A percentile compares a stretch with the other conserved stretches of the same genome.
Conservation (phyloP, 768 basidiomycete genomes). For the Gloeopeniophorella convolvens region DNA sequence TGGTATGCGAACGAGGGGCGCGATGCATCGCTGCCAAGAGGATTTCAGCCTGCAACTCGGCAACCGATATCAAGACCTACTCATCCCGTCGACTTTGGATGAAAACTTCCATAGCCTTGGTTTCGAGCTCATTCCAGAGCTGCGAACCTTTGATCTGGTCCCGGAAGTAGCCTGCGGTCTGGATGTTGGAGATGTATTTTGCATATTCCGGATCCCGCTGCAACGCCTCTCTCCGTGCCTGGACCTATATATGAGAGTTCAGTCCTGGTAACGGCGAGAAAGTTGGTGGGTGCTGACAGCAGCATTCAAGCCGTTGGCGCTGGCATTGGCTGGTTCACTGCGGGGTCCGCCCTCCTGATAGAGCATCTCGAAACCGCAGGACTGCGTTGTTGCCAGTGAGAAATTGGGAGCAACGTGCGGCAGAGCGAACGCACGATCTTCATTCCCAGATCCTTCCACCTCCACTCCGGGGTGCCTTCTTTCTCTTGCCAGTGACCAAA, state of each 20-base stretch:
- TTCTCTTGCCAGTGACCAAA: conserved; percentile 69
- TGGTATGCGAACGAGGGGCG: conserved; percentile 71
- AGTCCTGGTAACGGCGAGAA: neutral
- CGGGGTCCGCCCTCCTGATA: conserved; percentile 78
- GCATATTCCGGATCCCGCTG: conserved; percentile 59
- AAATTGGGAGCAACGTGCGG: neutral
- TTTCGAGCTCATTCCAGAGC: conserved; percentile 68
- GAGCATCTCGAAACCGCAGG: conserved; percentile 95
- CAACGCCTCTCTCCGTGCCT: conserved; percentile 64
- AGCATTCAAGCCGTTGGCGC: conserved; percentile 34
- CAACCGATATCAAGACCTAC: conserved; percentile 39
- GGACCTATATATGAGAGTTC: conserved; percentile 35
- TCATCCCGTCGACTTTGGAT: conserved; percentile 54
- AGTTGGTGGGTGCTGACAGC: conserved; percentile 37
- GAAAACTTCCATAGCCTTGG: conserved; percentile 62
- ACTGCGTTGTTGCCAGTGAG: conserved; percentile 35
- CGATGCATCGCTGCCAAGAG: conserved; percentile 40
- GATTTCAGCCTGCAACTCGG: neutral
- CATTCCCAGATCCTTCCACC: conserved; percentile 84
- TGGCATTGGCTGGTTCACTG: conserved; percentile 32
- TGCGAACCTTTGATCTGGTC: conserved; percentile 71
- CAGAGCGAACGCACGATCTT: conserved; percentile 59
- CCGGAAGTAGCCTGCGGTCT: conserved; percentile 67
- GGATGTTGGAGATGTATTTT: conserved; percentile 63
- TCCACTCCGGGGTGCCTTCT: conserved; percentile 62